Conservation (phyloP, 1,284 basidiomycete species). For the Fistulina hepatica region DNA sequence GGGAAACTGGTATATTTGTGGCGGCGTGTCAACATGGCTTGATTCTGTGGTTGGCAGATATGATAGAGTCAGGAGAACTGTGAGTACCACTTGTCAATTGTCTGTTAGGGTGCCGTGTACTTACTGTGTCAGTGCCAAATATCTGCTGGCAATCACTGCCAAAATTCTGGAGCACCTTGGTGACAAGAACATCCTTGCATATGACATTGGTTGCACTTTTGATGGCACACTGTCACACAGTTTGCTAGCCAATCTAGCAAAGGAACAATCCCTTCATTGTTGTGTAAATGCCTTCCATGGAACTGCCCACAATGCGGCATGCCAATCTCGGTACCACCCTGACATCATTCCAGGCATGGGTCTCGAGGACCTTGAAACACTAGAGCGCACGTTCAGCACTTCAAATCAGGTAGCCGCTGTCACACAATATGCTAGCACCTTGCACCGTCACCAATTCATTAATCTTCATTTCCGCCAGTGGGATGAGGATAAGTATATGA, state of each 20-base stretch:
- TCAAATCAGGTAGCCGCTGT: slow-evolving; percentile 22
- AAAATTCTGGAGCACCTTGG: slow-evolving; percentile 18
- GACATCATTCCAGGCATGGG: slow-evolving; percentile 22
- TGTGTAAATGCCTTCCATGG: slow-evolving; percentile 25
- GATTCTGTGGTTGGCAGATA: slow-evolving; percentile 23
- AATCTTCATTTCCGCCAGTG: slow-evolving; percentile 15
- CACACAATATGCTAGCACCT: slow-evolving; percentile 18
- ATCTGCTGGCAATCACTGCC: slow-evolving; percentile 22
- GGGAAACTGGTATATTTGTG: slow-evolving; percentile 25
- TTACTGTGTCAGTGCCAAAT: slow-evolving; percentile 24
- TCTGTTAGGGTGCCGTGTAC: background rate
- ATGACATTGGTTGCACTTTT: slow-evolving; percentile 28
- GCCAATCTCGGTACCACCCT: slow-evolving; percentile 24
- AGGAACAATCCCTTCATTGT: slow-evolving; percentile 3
- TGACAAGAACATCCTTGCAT: slow-evolving; percentile 17
- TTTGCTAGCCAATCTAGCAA: slow-evolving; percentile 12
- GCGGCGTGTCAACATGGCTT: slow-evolving; percentile 25
- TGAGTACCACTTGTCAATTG: too few relatives aligned
- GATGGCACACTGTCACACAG: slow-evolving; percentile 18
- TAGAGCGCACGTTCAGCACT: slow-evolving; percentile 23
- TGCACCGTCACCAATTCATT: slow-evolving; percentile 20
- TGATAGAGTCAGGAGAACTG: slow-evolving; percentile 28
- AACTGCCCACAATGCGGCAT: slow-evolving; percentile 24
- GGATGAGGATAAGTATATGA: slow-evolving; percentile 16
- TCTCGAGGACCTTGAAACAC: slow-evolving; percentile 25